A percentile compares a stretch with the other conserved stretches of the same genome.
phyloP scores from a whole-genome alignment of 2,329 filamentous ascomycete genomes.

The Colletotrichum caudatum region DNA sequence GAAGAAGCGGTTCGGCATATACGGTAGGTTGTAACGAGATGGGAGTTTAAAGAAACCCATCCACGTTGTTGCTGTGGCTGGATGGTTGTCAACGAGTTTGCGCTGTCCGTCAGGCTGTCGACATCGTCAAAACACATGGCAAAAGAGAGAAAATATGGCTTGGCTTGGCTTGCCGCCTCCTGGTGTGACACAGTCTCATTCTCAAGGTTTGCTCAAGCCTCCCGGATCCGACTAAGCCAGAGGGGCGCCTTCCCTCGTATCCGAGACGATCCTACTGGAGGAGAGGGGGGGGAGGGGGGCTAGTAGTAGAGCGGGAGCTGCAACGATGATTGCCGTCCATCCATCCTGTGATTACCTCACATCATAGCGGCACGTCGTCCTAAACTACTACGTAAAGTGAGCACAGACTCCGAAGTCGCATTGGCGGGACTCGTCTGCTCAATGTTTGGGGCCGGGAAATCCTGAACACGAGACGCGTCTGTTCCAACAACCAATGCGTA shows the following conservation, averaged over 20 bases:
- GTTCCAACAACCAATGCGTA: neutral
- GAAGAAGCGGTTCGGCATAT: slow-evolving; percentile 1
- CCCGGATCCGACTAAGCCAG: slow-evolving; percentile 10
- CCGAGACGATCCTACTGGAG: neutral
- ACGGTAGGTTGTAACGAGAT: neutral
- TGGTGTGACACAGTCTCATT: neutral
- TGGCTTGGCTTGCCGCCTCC: slow-evolving; percentile 5
- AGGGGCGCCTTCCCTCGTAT: neutral
- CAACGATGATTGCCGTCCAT: neutral
- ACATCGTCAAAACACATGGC: neutral
- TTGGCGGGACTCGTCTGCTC: slow-evolving; percentile 21
- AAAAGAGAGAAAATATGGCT: neutral
- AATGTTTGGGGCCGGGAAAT: neutral
- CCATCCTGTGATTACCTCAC: slow-evolving; percentile 16
- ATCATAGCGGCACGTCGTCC: slow-evolving; percentile 22
- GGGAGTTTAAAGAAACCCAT: too few species aligned
- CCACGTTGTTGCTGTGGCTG: neutral
- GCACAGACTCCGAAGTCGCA: slow-evolving; percentile 21
- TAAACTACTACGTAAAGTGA: neutral
- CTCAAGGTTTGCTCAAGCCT: neutral
- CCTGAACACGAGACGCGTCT: slow-evolving; percentile 8
- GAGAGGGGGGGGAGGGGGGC: neutral
- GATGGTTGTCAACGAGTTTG: neutral
- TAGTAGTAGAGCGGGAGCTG: neutral
- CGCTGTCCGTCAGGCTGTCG: neutral